Percentiles rank a stretch among this genome's conserved stretches.
phyloP scores from a whole-genome alignment of 2,329 filamentous ascomycete species.

The Epichloe aotearoae region DNA sequence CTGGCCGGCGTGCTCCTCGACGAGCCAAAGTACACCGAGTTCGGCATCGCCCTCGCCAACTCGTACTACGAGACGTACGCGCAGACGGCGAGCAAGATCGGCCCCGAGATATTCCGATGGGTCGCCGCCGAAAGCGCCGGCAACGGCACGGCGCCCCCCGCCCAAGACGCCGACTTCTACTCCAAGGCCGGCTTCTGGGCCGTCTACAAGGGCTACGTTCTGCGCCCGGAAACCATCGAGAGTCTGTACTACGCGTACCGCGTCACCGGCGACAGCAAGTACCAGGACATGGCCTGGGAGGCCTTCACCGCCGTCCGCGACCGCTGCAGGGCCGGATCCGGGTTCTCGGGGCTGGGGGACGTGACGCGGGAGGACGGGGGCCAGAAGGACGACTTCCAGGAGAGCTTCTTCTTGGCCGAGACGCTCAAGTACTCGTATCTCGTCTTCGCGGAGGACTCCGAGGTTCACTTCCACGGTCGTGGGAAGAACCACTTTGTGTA shows the following conservation, averaged over 20 bases:
- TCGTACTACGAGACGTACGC: slow-evolving; percentile 65
- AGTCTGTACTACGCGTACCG: slow-evolving; percentile 80
- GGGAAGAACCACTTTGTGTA: slow-evolving; percentile 32
- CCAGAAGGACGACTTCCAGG: slow-evolving; percentile 56
- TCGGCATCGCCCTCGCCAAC: slow-evolving; percentile 58
- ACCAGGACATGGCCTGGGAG: slow-evolving; percentile 75
- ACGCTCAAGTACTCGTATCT: slow-evolving; percentile 75
- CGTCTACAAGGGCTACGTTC: slow-evolving; percentile 37
- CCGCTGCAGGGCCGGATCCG: slow-evolving; percentile 49
- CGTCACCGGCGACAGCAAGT: slow-evolving; percentile 59
- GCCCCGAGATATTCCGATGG: slow-evolving; percentile 62
- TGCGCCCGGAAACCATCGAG: slow-evolving; percentile 74
- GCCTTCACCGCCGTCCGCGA: slow-evolving; percentile 57
- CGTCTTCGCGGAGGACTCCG: slow-evolving; percentile 49
- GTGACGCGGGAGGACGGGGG: slow-evolving; percentile 54
- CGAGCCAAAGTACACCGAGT: slow-evolving; percentile 53
- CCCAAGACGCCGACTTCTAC: slow-evolving; percentile 55
- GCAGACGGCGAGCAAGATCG: slow-evolving; percentile 58
- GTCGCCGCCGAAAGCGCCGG: slow-evolving; percentile 21
- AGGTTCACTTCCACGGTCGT: slow-evolving; percentile 37
- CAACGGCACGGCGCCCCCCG: slow-evolving; percentile 26
- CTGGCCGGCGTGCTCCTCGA: slow-evolving; percentile 61
- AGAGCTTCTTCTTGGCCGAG: slow-evolving; percentile 82
- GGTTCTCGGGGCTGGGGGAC: slow-evolving; percentile 52
- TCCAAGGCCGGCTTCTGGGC: slow-evolving; percentile 31